Evolutionary conservation across 176 grass and related monocot species (phyloP).

Genomic region (Bonia amplexicaulis): DNA sequence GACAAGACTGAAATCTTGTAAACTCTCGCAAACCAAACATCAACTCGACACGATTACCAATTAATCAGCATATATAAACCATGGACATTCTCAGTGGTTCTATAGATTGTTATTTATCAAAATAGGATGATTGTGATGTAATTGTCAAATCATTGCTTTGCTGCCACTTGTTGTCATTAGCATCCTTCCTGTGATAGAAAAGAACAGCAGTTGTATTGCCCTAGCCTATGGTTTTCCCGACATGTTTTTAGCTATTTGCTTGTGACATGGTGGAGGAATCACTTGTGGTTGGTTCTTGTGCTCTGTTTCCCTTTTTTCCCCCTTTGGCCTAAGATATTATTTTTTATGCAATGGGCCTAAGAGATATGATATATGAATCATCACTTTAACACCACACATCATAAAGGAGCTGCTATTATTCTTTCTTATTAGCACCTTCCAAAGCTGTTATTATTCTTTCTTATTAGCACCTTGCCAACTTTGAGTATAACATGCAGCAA

Average conservation of each 20-base stretch:
- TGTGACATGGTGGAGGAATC: constrained; percentile 28
- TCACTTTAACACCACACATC: background rate
- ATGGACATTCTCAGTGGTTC: too few relatives aligned
- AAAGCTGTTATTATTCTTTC: background rate
- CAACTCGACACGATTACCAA: too few relatives aligned
- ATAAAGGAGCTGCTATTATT: background rate
- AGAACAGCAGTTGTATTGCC: constrained; percentile 20
- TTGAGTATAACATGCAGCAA: constrained; percentile 9
- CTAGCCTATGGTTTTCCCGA: constrained; percentile 19
- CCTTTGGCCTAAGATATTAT: background rate
- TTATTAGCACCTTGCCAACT: constrained; percentile 8
- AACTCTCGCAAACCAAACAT: too few relatives aligned
- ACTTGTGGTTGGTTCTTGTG: constrained; percentile 14
- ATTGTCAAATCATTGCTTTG: background rate
- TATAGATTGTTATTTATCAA: background rate
- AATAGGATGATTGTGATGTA: constrained; percentile 10
- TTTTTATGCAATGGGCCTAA: background rate
- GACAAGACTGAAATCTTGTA: too few relatives aligned
- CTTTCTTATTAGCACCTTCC: constrained; percentile 8
- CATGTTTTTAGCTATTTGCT: constrained; percentile 23
- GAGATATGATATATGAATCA: constrained; percentile 23
- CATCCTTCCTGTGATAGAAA: constrained; percentile 13
- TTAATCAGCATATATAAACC: too few relatives aligned
- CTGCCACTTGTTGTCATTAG: background rate
- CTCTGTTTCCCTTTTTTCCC: background rate